Evolutionary conservation across 164 flowering plant genomes (phyloP).

Genomic region (Aristolochia contorta): DNA sequence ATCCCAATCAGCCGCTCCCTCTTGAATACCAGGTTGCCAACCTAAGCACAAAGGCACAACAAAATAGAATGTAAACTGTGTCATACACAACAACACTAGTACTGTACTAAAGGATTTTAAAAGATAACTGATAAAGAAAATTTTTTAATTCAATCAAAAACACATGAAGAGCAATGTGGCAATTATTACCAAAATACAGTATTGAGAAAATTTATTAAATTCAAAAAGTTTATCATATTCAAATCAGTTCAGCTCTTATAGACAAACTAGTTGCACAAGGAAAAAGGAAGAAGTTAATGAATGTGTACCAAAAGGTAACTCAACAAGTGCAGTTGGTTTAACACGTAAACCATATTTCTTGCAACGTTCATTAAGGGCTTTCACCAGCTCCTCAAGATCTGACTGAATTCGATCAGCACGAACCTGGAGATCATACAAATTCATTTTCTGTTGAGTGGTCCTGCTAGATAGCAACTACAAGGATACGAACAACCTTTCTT

Average conservation of each 20-base stretch:
- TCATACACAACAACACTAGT: not conserved
- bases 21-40: conserved; percentile 63
- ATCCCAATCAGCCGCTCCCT: conserved; percentile 88
- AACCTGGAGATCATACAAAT: conserved; percentile 33
- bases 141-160: not conserved
- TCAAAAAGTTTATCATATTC: too few species aligned
- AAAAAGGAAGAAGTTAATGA: too few species aligned
- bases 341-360: conserved; percentile 76
- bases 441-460: too few species aligned
- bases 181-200: not conserved
- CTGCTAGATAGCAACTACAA: not conserved
- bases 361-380: conserved; percentile 80
- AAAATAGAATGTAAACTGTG: not conserved
- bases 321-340: conserved; percentile 66
- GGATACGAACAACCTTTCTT: not conserved
- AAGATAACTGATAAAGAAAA: not conserved
- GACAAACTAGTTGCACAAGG: too few species aligned
- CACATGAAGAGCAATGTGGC: not conserved
- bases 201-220: not conserved
- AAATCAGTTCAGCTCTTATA: too few species aligned
- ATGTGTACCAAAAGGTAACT: conserved; percentile 84
- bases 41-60: not conserved
- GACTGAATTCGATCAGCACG: conserved; percentile 70
- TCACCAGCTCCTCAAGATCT: conserved; percentile 73
- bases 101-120: not conserved